Conservation (phyloP, 1,284 basidiomycete species). For the Ceraceosorus guamensis region DNA sequence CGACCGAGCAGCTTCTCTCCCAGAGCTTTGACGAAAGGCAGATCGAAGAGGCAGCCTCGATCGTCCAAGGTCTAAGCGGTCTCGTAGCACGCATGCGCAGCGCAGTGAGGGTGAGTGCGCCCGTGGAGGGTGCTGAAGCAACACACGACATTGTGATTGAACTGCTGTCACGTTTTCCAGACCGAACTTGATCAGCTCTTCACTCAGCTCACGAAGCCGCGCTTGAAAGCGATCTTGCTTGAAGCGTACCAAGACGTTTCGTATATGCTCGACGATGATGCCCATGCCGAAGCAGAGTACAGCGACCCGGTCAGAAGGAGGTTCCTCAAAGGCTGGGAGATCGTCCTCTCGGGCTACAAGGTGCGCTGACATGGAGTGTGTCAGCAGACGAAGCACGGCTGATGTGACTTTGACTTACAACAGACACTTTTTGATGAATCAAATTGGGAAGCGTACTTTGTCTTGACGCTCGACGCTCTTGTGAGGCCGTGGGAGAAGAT, state of each 20-base stretch:
- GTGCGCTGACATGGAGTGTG: background rate
- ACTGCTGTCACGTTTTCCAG: constrained; percentile 49
- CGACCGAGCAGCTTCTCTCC: constrained; percentile 6
- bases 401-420: background rate
- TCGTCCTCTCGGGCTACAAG: constrained; percentile 60
- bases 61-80: constrained; percentile 9
- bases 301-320: constrained; percentile 77
- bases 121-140: background rate
- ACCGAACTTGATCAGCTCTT: constrained; percentile 52
- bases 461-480: constrained; percentile 73
- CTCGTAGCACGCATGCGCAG: constrained; percentile 6
- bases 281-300: constrained; percentile 73
- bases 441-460: constrained; percentile 80
- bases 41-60: constrained; percentile 3
- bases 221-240: constrained; percentile 69
- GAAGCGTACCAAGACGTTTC: constrained; percentile 84
- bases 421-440: constrained; percentile 61
- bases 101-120: constrained; percentile 7
- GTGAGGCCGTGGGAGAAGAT: constrained; percentile 90
- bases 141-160: background rate
- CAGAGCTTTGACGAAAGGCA: constrained; percentile 2
- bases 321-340: constrained; percentile 76
- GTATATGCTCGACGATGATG: constrained; percentile 81
- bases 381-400: background rate
- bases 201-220: constrained; percentile 60